Evolutionary conservation across 768 basidiomycete species (phyloP).

Genomic region (Astraeus odoratus): DNA sequence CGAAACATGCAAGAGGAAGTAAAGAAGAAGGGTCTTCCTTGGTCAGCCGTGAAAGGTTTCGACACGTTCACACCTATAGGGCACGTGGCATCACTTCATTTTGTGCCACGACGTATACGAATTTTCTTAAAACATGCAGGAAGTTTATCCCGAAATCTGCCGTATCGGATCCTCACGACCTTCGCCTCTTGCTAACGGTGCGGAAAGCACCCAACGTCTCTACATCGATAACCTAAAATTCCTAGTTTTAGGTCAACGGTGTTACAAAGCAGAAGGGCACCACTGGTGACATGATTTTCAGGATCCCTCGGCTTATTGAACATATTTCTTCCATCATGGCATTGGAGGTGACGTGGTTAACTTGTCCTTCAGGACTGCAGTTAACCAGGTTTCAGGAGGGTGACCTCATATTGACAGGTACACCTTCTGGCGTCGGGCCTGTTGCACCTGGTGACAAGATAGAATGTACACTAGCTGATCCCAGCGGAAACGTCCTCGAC

Average conservation of each 20-base stretch:
- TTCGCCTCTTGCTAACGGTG: slow-evolving; percentile 76
- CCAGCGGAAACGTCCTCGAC: slow-evolving; percentile 48
- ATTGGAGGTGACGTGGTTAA: slow-evolving; percentile 55
- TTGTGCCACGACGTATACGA: neutral
- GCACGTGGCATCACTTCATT: slow-evolving; percentile 35
- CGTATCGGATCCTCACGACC: slow-evolving; percentile 66
- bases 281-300: slow-evolving; percentile 88
- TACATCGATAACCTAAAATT: neutral
- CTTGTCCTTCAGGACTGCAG: neutral
- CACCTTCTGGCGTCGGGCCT: slow-evolving; percentile 86
- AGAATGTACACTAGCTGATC: slow-evolving; percentile 61
- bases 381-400: slow-evolving; percentile 54
- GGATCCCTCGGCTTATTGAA: slow-evolving; percentile 79
- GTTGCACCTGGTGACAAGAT: slow-evolving; percentile 71
- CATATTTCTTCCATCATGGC: slow-evolving; percentile 96
- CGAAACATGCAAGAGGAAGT: slow-evolving; percentile 91
- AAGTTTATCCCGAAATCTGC: slow-evolving; percentile 73
- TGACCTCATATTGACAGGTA: slow-evolving; percentile 87
- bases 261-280: slow-evolving; percentile 76
- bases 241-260: slow-evolving; percentile 67
- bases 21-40: slow-evolving; percentile 91
- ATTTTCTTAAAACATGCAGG: slow-evolving; percentile 30
- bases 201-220: neutral
- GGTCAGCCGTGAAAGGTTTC: slow-evolving; percentile 95
- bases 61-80: slow-evolving; percentile 94